Percentiles rank a stretch among this genome's conserved stretches.
Conservation (phyloP, 176 grass and related monocot genomes). For the Dactylis glomerata region DNA sequence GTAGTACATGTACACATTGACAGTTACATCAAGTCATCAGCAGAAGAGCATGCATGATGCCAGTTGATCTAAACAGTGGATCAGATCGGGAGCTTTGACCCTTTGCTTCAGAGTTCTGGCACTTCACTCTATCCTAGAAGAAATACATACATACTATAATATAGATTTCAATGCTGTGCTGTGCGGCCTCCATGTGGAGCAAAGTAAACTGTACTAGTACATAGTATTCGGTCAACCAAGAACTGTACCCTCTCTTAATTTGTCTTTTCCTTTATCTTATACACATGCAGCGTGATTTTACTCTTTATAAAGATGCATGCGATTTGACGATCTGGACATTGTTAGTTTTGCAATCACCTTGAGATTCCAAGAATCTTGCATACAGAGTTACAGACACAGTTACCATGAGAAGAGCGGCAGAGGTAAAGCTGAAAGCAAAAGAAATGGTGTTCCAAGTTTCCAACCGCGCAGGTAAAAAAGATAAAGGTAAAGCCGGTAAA, state of each 20-base stretch:
- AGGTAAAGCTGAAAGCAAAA: conserved; percentile 27
- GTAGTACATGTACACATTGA: neutral
- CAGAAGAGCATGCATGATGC: neutral
- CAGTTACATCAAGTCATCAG: neutral
- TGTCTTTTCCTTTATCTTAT: neutral
- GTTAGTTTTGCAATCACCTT: neutral
- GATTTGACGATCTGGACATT: neutral
- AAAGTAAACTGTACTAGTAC: neutral
- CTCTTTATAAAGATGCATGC: too few species aligned
- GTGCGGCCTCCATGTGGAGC: neutral
- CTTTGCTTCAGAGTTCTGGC: neutral
- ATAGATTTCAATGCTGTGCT: neutral
- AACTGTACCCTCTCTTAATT: neutral
- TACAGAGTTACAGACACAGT: neutral
- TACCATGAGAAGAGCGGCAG: neutral
- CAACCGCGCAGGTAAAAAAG: neutral
- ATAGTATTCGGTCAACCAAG: neutral
- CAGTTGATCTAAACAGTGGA: neutral
- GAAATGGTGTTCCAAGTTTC: conserved; percentile 18
- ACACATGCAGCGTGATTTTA: neutral
- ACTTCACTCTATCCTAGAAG: neutral
- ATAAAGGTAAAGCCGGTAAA: conserved; percentile 20
- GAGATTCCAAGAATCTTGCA: conserved; percentile 9
- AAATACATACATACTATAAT: neutral
- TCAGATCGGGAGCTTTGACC: neutral